These are phyloP conservation scores for Lepidium aucheri DNA, from an alignment of 345 rosid species.

Conservation along the genomic window DNA sequence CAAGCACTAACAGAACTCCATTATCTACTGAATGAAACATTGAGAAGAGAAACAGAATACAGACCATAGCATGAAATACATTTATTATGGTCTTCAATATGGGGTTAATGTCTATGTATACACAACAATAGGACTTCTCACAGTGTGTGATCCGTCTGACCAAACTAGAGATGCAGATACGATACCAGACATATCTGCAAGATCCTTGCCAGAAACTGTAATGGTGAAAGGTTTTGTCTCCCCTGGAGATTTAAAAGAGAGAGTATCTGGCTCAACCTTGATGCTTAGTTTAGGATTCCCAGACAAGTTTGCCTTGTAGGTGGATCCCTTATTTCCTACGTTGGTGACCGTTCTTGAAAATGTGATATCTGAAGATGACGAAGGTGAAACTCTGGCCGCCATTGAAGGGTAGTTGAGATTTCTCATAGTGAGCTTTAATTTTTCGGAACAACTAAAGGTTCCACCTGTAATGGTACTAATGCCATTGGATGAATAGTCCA, in stretches of 20 bases:
- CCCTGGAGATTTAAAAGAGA: conserved; percentile 12
- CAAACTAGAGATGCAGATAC: conserved; percentile 16
- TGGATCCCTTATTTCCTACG: conserved; percentile 19
- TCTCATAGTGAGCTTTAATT: not conserved
- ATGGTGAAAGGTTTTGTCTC: conserved; percentile 19
- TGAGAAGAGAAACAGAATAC: not conserved
- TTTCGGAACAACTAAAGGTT: conserved; percentile 22
- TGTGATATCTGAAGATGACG: conserved; percentile 4
- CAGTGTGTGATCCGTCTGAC: conserved; percentile 22
- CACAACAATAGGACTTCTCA: conserved; percentile 22
- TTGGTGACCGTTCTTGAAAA: conserved; percentile 34
- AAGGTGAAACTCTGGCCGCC: conserved; percentile 5
- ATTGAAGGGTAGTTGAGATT: conserved; percentile 40
- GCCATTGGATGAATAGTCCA: not conserved
- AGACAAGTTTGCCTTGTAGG: conserved; percentile 20
- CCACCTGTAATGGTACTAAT: conserved; percentile 18
- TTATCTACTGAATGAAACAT: not conserved
- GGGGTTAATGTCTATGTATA: not conserved
- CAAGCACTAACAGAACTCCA: not conserved
- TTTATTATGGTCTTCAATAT: not conserved
- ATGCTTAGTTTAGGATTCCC: not conserved
- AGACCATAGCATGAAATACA: not conserved
- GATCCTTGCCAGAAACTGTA: conserved; percentile 21
- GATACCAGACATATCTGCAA: conserved; percentile 1
- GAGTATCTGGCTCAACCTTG: conserved; percentile 13